Percentiles rank a stretch among this genome's conserved stretches.
Conservation (phyloP, 2,329 filamentous ascomycete species). For the Monosporascus sp. region DNA sequence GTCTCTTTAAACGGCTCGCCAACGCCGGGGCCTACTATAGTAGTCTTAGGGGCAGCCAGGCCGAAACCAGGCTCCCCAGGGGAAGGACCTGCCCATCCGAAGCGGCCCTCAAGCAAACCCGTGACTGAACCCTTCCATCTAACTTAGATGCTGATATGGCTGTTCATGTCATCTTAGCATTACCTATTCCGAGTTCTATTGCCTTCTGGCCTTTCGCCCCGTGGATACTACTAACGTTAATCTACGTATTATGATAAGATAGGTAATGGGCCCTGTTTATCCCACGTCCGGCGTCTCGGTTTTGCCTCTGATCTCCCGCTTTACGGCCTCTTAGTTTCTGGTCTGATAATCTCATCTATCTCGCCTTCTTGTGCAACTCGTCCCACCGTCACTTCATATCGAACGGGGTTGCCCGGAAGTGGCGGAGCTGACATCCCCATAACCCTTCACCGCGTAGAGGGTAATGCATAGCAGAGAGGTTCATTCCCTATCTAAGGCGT, state of each 20-base stretch:
- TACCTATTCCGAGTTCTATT: neutral
- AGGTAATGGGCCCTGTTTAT: too few species aligned
- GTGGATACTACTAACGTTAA: neutral
- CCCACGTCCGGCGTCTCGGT: neutral
- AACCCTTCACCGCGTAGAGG: neutral
- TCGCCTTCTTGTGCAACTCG: neutral
- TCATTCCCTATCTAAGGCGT: constrained; percentile 1
- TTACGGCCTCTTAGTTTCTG: neutral
- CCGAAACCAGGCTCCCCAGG: neutral
- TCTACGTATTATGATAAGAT: too few species aligned
- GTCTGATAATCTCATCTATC: neutral
- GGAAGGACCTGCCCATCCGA: neutral
- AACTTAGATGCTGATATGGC: neutral
- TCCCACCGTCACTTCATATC: neutral
- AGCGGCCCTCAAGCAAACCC: neutral
- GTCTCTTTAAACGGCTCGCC: constrained; percentile 15
- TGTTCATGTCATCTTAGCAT: neutral
- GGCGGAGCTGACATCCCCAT: constrained; percentile 2
- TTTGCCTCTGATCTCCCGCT: neutral
- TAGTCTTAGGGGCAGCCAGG: neutral
- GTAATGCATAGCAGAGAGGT: neutral
- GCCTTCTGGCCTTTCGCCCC: neutral
- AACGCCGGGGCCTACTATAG: constrained; percentile 10
- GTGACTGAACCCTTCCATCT: neutral
- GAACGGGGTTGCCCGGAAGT: constrained; percentile 1